These are phyloP conservation scores for Aurantiochytrium sp. DNA, from an alignment of 108 stramenopile species.

Conservation along the genomic window DNA sequence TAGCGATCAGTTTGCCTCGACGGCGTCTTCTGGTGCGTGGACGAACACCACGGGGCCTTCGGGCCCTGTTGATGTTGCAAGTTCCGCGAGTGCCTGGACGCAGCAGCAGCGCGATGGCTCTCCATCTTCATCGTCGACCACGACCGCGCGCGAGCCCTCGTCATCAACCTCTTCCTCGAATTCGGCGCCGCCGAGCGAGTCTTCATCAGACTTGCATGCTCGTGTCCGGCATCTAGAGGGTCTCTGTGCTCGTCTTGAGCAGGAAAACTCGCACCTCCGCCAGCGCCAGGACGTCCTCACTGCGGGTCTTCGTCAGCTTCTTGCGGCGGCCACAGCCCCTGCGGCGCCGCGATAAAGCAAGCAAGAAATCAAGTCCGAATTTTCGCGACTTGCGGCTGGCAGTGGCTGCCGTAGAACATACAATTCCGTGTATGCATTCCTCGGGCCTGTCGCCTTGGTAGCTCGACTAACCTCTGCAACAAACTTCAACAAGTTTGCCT, in stretches of 20 bases:
- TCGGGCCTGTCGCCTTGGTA: too few species aligned
- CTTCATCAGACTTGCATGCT: not conserved
- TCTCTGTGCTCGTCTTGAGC: not conserved
- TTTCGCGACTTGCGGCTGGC: not conserved
- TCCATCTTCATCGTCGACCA: not conserved
- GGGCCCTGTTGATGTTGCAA: not conserved
- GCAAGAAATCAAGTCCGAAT: not conserved
- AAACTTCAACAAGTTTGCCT: too few species aligned
- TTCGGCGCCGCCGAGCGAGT: not conserved
- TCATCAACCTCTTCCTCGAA: not conserved
- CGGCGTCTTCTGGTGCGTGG: not conserved
- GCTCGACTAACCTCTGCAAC: too few species aligned
- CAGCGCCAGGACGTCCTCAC: not conserved
- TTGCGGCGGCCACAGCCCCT: not conserved
- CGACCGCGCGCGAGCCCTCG: too few species aligned
- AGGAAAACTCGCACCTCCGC: not conserved
- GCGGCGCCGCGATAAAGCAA: not conserved
- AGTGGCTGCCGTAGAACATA: too few species aligned
- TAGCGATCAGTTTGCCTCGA: not conserved
- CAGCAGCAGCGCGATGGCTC: not conserved
- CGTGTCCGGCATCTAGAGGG: not conserved
- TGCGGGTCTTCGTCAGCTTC: not conserved
- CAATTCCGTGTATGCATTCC: too few species aligned
- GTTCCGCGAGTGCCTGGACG: not conserved
- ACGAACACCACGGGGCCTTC: not conserved